Evolutionary conservation across 768 basidiomycete species (phyloP), one percentile per base, ranked within the genome.

Genomic region (Cystobasidiopsis lactophilus): DNA sequence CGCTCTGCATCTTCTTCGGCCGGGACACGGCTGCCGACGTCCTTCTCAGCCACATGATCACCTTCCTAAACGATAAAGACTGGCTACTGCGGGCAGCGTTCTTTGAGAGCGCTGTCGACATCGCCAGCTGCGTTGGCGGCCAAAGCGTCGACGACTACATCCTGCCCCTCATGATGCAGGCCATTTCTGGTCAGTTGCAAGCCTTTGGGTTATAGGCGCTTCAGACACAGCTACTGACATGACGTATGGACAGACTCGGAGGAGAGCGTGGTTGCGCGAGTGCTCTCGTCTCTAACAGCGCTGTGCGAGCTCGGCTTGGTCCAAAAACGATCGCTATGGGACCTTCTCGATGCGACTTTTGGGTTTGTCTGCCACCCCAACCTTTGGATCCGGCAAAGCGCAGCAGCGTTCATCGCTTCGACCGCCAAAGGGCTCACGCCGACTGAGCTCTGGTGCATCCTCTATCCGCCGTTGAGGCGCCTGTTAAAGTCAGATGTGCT

Each of bases 301-400:
- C 73, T 96, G 16, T 85, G 84, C 57, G 84, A 89, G 63, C 73
- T 93, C 7, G 83, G 85, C 0, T 68, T 96, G 2, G 83, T 96
- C 67, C 79, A 82, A 66, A 86, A 85, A 67, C 83, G 85, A 77
- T 76, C 82, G n/a, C 78, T 93, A 53, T 95, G 93, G 89, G 93
- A 96, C 60, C 71, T 95, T 33, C 84, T 91, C 77, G 82, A 80
- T 50, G 78, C 79, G 0, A 79, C 80, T 0, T 68, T 86, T 29
- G 83, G 83, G 1, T 89, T 96, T 66, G 68, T 96, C 48, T 91
- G 85, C 59, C 93, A 98, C 65, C 91, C 93, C 0, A 89, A 93
- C 64, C 68, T 78, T 21, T 96, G 91, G 91, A 84, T 96, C 65
- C 73, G 88, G 52, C 85, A 95, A 74, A 83, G 89, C 66, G 30